Conservation (phyloP, 805 yeast genomes). For the Lachancea quebecensis region DNA sequence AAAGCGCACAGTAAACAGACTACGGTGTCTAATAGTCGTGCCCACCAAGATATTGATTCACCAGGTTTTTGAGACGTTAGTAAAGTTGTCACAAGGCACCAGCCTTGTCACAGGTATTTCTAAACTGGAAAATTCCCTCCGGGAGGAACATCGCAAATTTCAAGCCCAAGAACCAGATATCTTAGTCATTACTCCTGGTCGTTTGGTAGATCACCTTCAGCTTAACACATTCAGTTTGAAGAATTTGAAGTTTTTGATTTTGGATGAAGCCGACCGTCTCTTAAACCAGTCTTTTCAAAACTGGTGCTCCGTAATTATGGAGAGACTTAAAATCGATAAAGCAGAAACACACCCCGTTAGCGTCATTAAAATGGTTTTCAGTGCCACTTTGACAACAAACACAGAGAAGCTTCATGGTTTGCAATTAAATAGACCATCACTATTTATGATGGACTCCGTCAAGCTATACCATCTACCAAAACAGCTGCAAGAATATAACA, state of each 20-base stretch:
- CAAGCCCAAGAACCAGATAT: slow-evolving; percentile 51
- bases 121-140: slow-evolving; percentile 50
- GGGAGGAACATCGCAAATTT: slow-evolving; percentile 56
- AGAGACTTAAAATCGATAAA: slow-evolving; percentile 33
- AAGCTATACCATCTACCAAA: slow-evolving; percentile 55
- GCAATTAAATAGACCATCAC: slow-evolving; percentile 61
- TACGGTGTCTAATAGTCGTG: slow-evolving; percentile 71
- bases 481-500: slow-evolving; percentile 40
- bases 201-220: slow-evolving; percentile 68
- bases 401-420: slow-evolving; percentile 77
- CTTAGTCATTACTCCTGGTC: slow-evolving; percentile 68
- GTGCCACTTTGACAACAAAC: slow-evolving; percentile 92
- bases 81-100: slow-evolving; percentile 57
- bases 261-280: slow-evolving; percentile 78
- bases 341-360: slow-evolving; percentile 26
- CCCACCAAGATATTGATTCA: slow-evolving; percentile 85
- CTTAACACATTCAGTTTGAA: slow-evolving; percentile 39
- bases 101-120: slow-evolving; percentile 46
- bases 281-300: slow-evolving; percentile 88
- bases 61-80: slow-evolving; percentile 69
- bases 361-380: slow-evolving; percentile 67
- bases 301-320: slow-evolving; percentile 63
- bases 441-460: slow-evolving; percentile 62
- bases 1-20: slow-evolving; percentile 57
- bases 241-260: slow-evolving; percentile 53